Percentiles rank a stretch among this genome's conserved stretches.
phyloP scores from a whole-genome alignment of 805 yeast genomes.

The Ogataea henricii region DNA sequence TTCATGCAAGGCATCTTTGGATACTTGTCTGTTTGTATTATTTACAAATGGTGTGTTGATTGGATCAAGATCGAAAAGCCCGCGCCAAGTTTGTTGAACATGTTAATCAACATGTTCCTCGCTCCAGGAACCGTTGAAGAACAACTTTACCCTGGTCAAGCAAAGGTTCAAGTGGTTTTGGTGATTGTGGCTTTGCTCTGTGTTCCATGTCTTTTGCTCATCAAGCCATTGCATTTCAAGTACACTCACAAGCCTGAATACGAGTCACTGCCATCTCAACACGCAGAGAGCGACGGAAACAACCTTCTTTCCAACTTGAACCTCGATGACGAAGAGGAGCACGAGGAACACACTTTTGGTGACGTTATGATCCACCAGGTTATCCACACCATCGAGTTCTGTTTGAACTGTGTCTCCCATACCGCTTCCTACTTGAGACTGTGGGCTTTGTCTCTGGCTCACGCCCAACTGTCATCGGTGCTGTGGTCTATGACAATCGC shows the following conservation, averaged over 20 bases:
- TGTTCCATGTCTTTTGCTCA: slow-evolving; percentile 87
- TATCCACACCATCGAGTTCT: slow-evolving; percentile 96
- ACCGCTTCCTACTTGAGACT: slow-evolving; percentile 95
- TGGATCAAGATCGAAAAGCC: slow-evolving; percentile 77
- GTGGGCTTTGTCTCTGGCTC: slow-evolving; percentile 97
- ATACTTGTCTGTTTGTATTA: slow-evolving; percentile 78
- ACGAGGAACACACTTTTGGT: slow-evolving; percentile 72
- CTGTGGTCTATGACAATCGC: slow-evolving; percentile 94
- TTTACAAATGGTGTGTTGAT: slow-evolving; percentile 93
- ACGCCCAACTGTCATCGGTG: slow-evolving; percentile 93
- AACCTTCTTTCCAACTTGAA: slow-evolving; percentile 36
- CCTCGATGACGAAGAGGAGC: slow-evolving; percentile 53
- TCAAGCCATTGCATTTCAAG: slow-evolving; percentile 67
- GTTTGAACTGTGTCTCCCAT: slow-evolving; percentile 96
- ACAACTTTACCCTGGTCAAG: slow-evolving; percentile 78
- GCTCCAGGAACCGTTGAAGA: slow-evolving; percentile 89
- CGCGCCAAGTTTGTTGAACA: slow-evolving; percentile 92
- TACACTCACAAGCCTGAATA: slow-evolving; percentile 56
- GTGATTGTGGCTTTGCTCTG: slow-evolving; percentile 78
- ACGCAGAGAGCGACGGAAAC: slow-evolving; percentile 27
- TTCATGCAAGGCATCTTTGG: slow-evolving; percentile 98
- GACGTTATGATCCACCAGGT: slow-evolving; percentile 97
- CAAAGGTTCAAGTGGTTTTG: slow-evolving; percentile 68
- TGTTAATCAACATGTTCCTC: slow-evolving; percentile 93
- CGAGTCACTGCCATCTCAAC: slow-evolving; percentile 39